A percentile compares a stretch with the other conserved stretches of the same genome.
phyloP scores from a whole-genome alignment of 495 filamentous ascomycete species.

The Neurospora tetraspora region DNA sequence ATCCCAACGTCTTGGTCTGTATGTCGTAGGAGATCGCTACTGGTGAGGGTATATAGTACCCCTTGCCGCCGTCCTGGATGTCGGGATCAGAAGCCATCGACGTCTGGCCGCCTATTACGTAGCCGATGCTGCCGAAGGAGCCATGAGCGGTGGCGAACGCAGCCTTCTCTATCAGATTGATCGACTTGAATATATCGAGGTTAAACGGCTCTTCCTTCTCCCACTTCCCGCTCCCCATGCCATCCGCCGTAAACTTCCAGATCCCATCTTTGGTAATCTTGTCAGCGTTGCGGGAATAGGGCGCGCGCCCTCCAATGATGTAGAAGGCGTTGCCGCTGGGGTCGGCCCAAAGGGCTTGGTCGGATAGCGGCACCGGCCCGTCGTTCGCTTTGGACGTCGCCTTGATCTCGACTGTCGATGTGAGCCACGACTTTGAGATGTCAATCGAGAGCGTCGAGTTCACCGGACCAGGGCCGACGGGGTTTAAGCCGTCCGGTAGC shows the following conservation, averaged over 20 bases:
- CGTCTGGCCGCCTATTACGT: no score
- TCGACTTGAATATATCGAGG: not conserved
- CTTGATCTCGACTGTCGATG: slow-evolving; percentile 15
- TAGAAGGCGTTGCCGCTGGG: slow-evolving; percentile 17
- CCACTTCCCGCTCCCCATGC: slow-evolving; percentile 27
- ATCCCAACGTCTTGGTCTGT: no score
- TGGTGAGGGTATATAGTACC: no score
- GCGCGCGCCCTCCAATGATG: slow-evolving; percentile 23
- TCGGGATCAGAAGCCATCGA: no score
- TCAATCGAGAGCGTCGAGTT: slow-evolving; percentile 15
- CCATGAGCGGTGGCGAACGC: no score
- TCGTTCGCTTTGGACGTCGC: slow-evolving; percentile 6
- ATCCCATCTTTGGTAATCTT: slow-evolving; percentile 11
- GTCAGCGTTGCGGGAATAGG: not conserved
- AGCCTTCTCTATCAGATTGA: not conserved
- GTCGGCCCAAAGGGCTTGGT: slow-evolving; percentile 22
- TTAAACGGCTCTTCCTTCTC: not conserved
- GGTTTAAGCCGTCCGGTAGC: no score
- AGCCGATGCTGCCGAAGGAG: no score
- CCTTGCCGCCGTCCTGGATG: no score
- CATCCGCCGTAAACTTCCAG: slow-evolving; percentile 26
- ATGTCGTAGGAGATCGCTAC: no score
- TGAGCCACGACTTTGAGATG: slow-evolving; percentile 26
- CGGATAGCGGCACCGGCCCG: slow-evolving; percentile 4
- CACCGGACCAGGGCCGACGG: no score